Percentiles rank a stretch among this genome's conserved stretches.
Evolutionary conservation across 2,329 filamentous ascomycete species (phyloP).

Genomic region (Pyrenochaeta sp.): DNA sequence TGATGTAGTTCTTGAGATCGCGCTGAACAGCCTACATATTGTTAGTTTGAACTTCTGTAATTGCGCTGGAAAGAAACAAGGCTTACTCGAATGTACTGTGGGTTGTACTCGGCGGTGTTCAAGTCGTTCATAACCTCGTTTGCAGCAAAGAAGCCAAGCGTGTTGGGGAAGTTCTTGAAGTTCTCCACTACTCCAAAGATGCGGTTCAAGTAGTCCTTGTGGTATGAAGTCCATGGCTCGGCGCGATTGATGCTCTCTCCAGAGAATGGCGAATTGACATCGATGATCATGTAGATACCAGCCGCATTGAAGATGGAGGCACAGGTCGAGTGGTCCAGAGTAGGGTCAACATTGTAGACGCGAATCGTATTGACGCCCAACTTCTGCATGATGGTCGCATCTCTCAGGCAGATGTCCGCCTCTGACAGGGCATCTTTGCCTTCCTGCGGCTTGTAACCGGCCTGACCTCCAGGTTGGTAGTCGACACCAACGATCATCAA

Average conservation of each 20-base stretch:
- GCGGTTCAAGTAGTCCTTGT: conserved; percentile 62
- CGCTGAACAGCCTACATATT: conserved; percentile 63
- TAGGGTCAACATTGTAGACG: conserved; percentile 69
- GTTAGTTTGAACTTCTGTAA: conserved; percentile 6
- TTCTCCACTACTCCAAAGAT: conserved; percentile 70
- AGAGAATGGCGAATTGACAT: conserved; percentile 68
- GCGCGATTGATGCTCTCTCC: conserved; percentile 65
- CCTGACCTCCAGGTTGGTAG: conserved; percentile 68
- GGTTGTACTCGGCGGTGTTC: conserved; percentile 58
- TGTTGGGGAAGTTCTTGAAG: conserved; percentile 72
- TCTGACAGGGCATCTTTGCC: conserved; percentile 65
- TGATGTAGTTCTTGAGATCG: conserved; percentile 73
- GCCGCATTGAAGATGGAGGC: conserved; percentile 70
- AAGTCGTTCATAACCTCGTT: conserved; percentile 74
- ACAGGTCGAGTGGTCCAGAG: conserved; percentile 67
- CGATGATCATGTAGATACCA: conserved; percentile 71
- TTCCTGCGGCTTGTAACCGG: conserved; percentile 60
- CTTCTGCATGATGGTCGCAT: conserved; percentile 69
- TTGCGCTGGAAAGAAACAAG: too few species aligned
- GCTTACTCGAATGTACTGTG: conserved; percentile 64
- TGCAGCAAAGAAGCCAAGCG: conserved; percentile 70
- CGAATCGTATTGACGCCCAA: conserved; percentile 71
- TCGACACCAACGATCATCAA: conserved; percentile 69
- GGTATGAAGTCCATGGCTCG: conserved; percentile 64
- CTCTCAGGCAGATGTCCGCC: conserved; percentile 64